Evolutionary conservation across 2,329 filamentous ascomycete genomes (phyloP).

Genomic region (Aspergillus hortae): DNA sequence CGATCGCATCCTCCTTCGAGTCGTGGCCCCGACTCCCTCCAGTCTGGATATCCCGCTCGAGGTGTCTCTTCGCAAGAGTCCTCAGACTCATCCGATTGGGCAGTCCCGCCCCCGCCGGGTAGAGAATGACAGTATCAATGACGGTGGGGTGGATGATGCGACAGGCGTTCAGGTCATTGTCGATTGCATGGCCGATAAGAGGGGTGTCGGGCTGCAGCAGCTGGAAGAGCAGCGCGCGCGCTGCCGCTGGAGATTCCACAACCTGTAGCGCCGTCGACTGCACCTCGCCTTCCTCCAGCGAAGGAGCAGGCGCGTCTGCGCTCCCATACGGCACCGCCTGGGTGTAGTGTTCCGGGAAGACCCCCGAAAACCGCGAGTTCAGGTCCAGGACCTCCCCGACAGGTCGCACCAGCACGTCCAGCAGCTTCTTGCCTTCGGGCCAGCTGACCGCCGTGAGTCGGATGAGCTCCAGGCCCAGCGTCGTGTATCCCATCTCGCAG

Average conservation of each 20-base stretch:
- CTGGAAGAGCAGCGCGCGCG: constrained; percentile 72
- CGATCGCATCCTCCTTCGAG: constrained; percentile 83
- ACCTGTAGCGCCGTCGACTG: constrained; percentile 58
- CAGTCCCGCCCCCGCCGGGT: constrained; percentile 71
- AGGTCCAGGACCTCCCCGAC: constrained; percentile 81
- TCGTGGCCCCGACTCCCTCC: constrained; percentile 71
- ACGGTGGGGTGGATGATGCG: constrained; percentile 81
- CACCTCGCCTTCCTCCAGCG: constrained; percentile 20
- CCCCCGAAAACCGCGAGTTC: constrained; percentile 88
- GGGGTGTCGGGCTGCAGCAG: constrained; percentile 74
- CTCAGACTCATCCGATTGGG: constrained; percentile 78
- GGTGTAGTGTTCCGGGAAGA: constrained; percentile 72
- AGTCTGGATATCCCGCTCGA: constrained; percentile 76
- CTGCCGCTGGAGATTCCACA: constrained; percentile 69
- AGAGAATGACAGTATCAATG: constrained; percentile 82
- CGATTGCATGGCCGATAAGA: constrained; percentile 86
- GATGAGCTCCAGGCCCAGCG: constrained; percentile 80
- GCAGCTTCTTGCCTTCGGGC: constrained; percentile 69
- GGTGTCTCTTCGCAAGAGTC: constrained; percentile 63
- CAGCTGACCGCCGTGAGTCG: constrained; percentile 85
- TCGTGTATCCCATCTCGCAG: constrained; percentile 97
- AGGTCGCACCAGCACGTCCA: constrained; percentile 83
- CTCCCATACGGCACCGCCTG: constrained; percentile 58
- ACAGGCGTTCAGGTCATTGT: constrained; percentile 87
- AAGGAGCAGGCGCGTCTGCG: constrained; percentile 20